Conservation (phyloP, 768 basidiomycete species). For the Erythrobasidium yunnanense region DNA sequence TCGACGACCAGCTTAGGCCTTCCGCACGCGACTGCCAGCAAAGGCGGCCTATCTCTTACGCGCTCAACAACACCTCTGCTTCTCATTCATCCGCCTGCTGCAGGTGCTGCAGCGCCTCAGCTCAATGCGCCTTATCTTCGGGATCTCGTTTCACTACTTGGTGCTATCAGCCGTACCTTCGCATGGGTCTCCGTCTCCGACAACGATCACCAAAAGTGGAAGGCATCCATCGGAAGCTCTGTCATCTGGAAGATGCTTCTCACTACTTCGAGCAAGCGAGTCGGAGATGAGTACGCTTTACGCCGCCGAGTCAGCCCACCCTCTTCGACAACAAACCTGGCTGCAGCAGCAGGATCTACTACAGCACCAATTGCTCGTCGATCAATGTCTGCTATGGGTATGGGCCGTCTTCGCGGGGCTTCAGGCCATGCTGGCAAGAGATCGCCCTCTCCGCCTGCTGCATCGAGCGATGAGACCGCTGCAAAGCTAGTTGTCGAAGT, state of each 20-base stretch:
- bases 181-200: conserved; percentile 27
- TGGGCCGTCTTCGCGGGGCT: conserved; percentile 9
- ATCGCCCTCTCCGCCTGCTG: conserved; percentile 27
- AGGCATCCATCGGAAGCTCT: conserved; percentile 32
- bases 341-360: background rate
- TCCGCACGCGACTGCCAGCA: too few species aligned
- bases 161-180: conserved; percentile 29
- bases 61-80: background rate
- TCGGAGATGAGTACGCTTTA: background rate
- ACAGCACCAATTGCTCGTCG: background rate
- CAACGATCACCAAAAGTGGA: conserved; percentile 35
- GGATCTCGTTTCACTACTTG: conserved; percentile 30
- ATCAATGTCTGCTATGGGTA: conserved; percentile 19
- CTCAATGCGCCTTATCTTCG: conserved; percentile 31
- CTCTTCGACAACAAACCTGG: background rate
- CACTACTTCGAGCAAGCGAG: background rate
- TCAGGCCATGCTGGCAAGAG: conserved; percentile 17
- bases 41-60: conserved; percentile 1
- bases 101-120: background rate
- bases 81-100: background rate
- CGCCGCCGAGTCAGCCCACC: conserved; percentile 15
- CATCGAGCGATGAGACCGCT: background rate
- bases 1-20: background rate
- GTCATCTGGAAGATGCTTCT: conserved; percentile 38
- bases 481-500: conserved; percentile 25